Conservation (phyloP, 805 yeast species). For the Jamesozyma rosinii region DNA sequence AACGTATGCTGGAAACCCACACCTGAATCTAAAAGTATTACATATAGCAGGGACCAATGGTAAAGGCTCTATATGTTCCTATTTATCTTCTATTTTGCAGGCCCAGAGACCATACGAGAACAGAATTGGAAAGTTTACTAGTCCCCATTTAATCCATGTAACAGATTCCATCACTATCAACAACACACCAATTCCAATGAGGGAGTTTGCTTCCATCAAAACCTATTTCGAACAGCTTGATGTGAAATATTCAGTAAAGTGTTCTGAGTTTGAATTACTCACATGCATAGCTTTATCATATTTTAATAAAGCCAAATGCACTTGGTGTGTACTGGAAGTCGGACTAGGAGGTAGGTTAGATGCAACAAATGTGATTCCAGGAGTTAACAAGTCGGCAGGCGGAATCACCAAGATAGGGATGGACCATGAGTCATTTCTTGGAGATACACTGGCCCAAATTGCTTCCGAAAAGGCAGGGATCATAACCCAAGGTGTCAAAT, state of each 20-base stretch:
- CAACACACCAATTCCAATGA: slow-evolving; percentile 43
- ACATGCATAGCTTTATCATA: slow-evolving; percentile 80
- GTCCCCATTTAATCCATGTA: slow-evolving; percentile 71
- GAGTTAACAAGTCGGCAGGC: slow-evolving; percentile 44
- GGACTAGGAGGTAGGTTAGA: slow-evolving; percentile 88
- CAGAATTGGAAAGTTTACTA: slow-evolving; percentile 68
- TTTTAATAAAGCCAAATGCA: slow-evolving; percentile 50
- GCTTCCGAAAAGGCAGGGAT: slow-evolving; percentile 85
- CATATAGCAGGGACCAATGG: slow-evolving; percentile 97
- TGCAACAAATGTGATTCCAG: slow-evolving; percentile 68
- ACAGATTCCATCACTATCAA: slow-evolving; percentile 71
- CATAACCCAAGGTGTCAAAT: slow-evolving; percentile 41
- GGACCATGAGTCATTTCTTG: slow-evolving; percentile 76
- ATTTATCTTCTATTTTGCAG: slow-evolving; percentile 56
- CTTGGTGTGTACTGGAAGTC: slow-evolving; percentile 81
- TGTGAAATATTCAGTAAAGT: slow-evolving; percentile 38
- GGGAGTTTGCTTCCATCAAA: slow-evolving; percentile 40
- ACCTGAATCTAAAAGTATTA: slow-evolving; percentile 50
- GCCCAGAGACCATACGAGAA: slow-evolving; percentile 13
- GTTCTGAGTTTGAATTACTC: slow-evolving; percentile 81
- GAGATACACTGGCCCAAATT: slow-evolving; percentile 53
- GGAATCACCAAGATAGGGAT: slow-evolving; percentile 79
- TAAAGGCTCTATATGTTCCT: slow-evolving; percentile 87
- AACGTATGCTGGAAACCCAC: slow-evolving; percentile 57
- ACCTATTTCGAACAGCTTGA: slow-evolving; percentile 37